A percentile compares a stretch with the other conserved stretches of the same genome.
phyloP scores from a whole-genome alignment of 1,139 yeast species.

The Hyphopichia buzzinii region DNA sequence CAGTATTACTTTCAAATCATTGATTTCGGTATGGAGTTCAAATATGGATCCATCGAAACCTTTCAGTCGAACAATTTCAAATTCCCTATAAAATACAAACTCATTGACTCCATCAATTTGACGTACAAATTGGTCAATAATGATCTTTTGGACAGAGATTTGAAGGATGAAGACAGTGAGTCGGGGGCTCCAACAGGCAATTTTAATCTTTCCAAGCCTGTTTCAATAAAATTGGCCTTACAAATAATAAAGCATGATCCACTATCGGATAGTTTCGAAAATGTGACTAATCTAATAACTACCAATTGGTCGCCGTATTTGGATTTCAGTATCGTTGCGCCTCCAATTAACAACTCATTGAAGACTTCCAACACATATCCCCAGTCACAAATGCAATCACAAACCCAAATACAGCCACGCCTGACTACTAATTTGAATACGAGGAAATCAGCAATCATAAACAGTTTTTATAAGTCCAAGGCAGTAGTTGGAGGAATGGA shows the following conservation, averaged over 20 bases:
- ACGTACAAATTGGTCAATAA: conserved; percentile 44
- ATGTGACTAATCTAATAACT: conserved; percentile 33
- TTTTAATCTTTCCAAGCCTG: conserved; percentile 28
- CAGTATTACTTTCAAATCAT: conserved; percentile 36
- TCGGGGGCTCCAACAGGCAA: conserved; percentile 5
- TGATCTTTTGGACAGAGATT: conserved; percentile 24
- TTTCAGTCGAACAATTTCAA: conserved; percentile 21
- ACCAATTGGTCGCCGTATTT: conserved; percentile 63
- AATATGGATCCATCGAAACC: conserved; percentile 30
- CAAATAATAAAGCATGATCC: conserved; percentile 22
- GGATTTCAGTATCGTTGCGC: conserved; percentile 52
- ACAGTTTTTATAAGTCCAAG: conserved; percentile 15
- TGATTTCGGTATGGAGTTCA: conserved; percentile 41
- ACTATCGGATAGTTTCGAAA: conserved; percentile 8
- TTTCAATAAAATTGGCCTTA: conserved; percentile 29
- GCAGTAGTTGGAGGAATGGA: conserved; percentile 1
- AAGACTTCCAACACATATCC: conserved; percentile 24
- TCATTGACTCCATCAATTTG: conserved; percentile 35
- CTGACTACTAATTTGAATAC: conserved; percentile 7
- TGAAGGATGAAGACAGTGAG: conserved; percentile 13
- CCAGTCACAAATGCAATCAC: conserved; percentile 19
- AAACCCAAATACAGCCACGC: conserved; percentile 10
- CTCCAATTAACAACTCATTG: conserved; percentile 43
- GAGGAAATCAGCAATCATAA: conserved; percentile 20
- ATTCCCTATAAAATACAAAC: conserved; percentile 32